Evolutionary conservation across 495 filamentous ascomycete species (phyloP), one percentile per base, ranked within the genome.

Genomic region (Penicillium mononematosum): DNA sequence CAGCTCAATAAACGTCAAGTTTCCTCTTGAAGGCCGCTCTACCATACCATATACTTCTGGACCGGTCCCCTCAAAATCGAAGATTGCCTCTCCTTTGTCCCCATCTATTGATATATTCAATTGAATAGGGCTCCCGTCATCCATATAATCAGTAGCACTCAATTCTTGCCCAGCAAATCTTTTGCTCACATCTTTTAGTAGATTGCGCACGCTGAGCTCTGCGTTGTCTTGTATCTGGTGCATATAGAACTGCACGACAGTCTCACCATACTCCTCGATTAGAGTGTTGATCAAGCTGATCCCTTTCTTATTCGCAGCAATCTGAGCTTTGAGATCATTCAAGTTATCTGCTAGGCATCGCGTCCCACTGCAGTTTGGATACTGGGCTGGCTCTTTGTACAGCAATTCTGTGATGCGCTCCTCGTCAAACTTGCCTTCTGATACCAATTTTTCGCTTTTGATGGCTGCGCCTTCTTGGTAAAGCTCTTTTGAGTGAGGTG

Each of bases 161-260:
- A 97, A 80, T 29, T 88, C 80, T 42, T 79, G 79, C 45, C 88
- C 88, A 65, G 87, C 75, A 64, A 93, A 94, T 11, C 86, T 78
- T 60, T 81, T 81, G 63, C 84, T 82, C 27, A 96, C 86, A 8
- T 83, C 72, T 63, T 88, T 93, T 20, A 97, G 78, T 4, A 96
- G 78, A 56, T 82, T 86, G 47, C 89, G 81, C 9, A 97, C 93
- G 60, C 86, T 88, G 8, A 84, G 68, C 64, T 95, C 92, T 20
- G 93, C 94, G 64, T 96, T 97, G 50, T 87, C 83, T 67, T 98
- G 93, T 65, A 98, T 98, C 45, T 83, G 86, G 14, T 81, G 70
- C 93, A 97, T 98, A 71, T 97, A 97, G 70, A 93, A 91, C 61
- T 92, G 84, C 1, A 97, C 94, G 0, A 90, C 89, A 1, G 88